phyloP scores from a whole-genome alignment of 768 basidiomycete genomes.

The Lactarius sp. region DNA sequence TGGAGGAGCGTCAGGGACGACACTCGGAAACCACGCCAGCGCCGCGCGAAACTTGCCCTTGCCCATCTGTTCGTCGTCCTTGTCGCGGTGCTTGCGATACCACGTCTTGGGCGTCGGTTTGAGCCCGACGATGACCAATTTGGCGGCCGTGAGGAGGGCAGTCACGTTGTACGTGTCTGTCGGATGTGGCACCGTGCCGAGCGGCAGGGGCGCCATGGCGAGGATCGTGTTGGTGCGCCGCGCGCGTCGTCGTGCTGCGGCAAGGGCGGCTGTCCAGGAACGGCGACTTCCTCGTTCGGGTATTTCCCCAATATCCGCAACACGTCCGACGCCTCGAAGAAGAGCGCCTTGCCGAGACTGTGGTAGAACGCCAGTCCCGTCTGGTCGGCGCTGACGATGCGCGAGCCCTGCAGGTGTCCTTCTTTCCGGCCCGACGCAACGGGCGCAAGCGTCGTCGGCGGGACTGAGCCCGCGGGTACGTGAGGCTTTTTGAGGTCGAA shows the following conservation, averaged over 20 bases:
- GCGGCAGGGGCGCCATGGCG: slow-evolving; percentile 74
- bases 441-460: slow-evolving; percentile 62
- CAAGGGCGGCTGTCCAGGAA: slow-evolving; percentile 29
- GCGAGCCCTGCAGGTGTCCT: slow-evolving; percentile 76
- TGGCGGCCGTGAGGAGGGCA: slow-evolving; percentile 83
- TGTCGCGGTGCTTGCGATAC: slow-evolving; percentile 65
- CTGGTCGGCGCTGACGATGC: slow-evolving; percentile 86
- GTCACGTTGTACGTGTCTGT: slow-evolving; percentile 78
- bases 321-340: slow-evolving; percentile 92
- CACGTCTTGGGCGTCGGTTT: slow-evolving; percentile 91
- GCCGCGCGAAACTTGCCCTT: slow-evolving; percentile 53
- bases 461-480: slow-evolving; percentile 60
- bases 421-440: slow-evolving; percentile 76
- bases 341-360: slow-evolving; percentile 87
- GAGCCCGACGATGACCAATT: slow-evolving; percentile 88
- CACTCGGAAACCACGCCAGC: slow-evolving; percentile 80
- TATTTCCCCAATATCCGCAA: slow-evolving; percentile 92
- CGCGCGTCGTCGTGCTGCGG: slow-evolving; percentile 37
- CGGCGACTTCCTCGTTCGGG: slow-evolving; percentile 45
- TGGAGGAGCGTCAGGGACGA: slow-evolving; percentile 28
- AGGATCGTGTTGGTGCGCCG: slow-evolving; percentile 61
- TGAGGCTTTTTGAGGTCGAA: slow-evolving; percentile 74
- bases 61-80: slow-evolving; percentile 41
- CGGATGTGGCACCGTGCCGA: slow-evolving; percentile 66
- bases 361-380: slow-evolving; percentile 92